Base-by-base conservation (phyloP, 139 green algal species). In the Chlamydomonas eustigma region DNA sequence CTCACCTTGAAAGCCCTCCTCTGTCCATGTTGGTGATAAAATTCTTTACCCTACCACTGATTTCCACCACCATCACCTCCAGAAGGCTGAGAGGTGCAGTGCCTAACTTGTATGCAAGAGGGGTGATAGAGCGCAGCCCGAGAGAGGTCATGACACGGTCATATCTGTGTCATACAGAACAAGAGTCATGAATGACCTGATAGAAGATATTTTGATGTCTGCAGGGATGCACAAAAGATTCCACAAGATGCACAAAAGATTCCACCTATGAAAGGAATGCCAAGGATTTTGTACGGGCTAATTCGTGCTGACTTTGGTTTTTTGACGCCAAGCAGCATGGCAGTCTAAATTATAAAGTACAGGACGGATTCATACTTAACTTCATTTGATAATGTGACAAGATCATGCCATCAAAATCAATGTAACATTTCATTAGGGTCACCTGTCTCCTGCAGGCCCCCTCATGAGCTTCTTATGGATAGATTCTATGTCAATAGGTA, bases 391-490 rank as follows among this genome's bases (percentile, higher is more conserved):
- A n/a, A n/a, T n/a, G n/a, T n/a, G n/a, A n/a, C n/a, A n/a, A n/a
- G n/a, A n/a, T n/a, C n/a, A n/a, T n/a, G n/a, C n/a, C n/a, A n/a
- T n/a, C n/a, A n/a, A n/a, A n/a, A n/a, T n/a, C n/a, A n/a, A n/a
- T n/a, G n/a, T n/a, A n/a, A n/a, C n/a, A n/a, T n/a, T n/a, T n/a
- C n/a, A n/a, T n/a, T n/a, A n/a, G n/a, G n/a, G n/a, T 12, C 78
- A 83, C 65, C 64, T 77, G 37, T 77, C 67, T 3, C 78, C 73
- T 0, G 74, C 73, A 2, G 73, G 74, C 24, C 74, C 69, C 1
- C 66, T 32, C 2, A 77, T 34, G 24, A 81, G 76, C 76, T 81
- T 66, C 69, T 64, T 79, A 63, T 85, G 80, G 39, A 85, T 28
- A 3, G 71, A 36, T 24, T 80, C 71, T 24, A 79, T 39, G 30